Evolutionary conservation across 2,329 filamentous ascomycete species (phyloP), one percentile per base, ranked within the genome.

Genomic region (Pseudogymnoascus sp.): DNA sequence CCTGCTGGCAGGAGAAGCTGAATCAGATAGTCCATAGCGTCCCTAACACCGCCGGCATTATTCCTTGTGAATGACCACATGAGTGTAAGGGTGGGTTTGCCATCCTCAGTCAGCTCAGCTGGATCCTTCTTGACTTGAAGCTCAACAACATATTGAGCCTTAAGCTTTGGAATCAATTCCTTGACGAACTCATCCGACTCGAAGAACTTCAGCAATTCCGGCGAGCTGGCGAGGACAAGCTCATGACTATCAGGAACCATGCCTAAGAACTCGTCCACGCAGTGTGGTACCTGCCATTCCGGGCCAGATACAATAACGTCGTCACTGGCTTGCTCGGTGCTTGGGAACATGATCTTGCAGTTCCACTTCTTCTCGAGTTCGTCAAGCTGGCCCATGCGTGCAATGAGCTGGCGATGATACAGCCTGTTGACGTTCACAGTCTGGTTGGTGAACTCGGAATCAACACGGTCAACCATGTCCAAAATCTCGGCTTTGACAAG

Each of bases 321-420:
- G 72, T 99, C 95, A 74, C 93, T 98, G 22, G 95, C 95, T 77
- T 96, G 90, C 75, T 99, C 95, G 8, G 95, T 98, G 78, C 93
- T 96, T 6, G 95, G 95, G 74, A 99, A 99, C 69, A 92, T 90
- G 72, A 99, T 96, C 81, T 98, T 98, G 87, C 95, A 99, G 76
- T 98, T 98, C 89, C 93, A 98, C 78, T 96, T 97, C 82, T 96
- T 96, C 80, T 99, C 95, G 61, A 99, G 82, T 70, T 95, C 91
- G 68, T 98, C 93, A 64, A 99, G 91, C 72, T 97, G 91, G 50
- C 85, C 81, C 67, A 98, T 88, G 65, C 93, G 91, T 65, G 90
- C 85, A 73, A 99, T 89, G 65, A 99, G 86, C 77, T 96, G 91
- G 68, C 95, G 90, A 73, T 99, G 95, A 75, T 97, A 97, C 63